Percentiles rank a stretch among this genome's conserved stretches.
These are phyloP conservation scores for Aspergillus melleus DNA, from an alignment of 2,329 filamentous ascomycete genomes.

Conservation along the genomic window DNA sequence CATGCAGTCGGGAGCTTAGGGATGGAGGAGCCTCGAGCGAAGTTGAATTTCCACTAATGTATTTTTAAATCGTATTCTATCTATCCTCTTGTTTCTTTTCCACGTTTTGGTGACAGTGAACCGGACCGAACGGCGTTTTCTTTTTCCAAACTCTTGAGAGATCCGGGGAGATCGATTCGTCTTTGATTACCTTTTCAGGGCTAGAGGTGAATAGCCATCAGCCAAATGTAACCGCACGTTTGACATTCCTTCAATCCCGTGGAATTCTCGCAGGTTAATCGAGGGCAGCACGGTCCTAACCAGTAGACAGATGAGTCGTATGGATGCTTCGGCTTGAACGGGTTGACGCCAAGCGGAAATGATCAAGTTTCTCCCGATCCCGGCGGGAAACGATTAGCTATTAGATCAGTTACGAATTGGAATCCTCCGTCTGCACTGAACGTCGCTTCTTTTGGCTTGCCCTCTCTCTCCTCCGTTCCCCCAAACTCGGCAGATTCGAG, in stretches of 20 bases:
- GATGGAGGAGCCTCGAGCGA: neutral
- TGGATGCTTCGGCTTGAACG: too few relatives aligned
- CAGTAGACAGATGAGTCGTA: too few relatives aligned
- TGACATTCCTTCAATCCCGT: neutral
- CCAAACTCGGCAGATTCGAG: conserved; percentile 5
- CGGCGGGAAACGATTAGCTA: neutral
- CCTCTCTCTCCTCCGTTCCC: neutral
- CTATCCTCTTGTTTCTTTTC: neutral
- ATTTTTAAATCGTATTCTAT: conserved; percentile 24
- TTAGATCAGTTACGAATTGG: neutral
- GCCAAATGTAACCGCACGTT: neutral
- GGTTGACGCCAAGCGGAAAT: neutral
- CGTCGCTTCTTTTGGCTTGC: neutral
- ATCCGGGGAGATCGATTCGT: neutral
- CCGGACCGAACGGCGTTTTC: too few relatives aligned
- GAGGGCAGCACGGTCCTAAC: too few relatives aligned
- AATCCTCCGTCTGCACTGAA: neutral
- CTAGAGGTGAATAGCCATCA: neutral
- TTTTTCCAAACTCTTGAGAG: neutral
- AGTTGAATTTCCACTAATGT: conserved; percentile 15
- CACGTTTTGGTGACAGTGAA: neutral
- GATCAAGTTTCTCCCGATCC: neutral
- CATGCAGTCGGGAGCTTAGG: neutral
- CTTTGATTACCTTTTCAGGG: neutral
- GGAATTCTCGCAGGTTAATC: too few relatives aligned